Evolutionary conservation across 176 grass and related monocot genomes (phyloP), one percentile per base, ranked within the genome.

Genomic region (Puccinellia tenuiflora): DNA sequence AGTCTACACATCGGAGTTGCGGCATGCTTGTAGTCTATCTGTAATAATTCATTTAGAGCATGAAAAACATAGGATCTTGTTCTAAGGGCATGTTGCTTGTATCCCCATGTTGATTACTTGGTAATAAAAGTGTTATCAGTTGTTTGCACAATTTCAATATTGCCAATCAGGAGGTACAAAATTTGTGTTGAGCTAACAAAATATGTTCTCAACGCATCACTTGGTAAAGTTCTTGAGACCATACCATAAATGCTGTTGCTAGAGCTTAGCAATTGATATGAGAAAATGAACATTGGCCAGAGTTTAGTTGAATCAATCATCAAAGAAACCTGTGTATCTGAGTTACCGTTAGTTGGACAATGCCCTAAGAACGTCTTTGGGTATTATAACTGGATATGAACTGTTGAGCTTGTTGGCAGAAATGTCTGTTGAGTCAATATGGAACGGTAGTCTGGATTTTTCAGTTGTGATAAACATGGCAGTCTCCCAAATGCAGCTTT

Each of bases 11-110:
- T 10, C 18, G 2, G 15, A 68, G 30, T 59, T 75, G 48, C 30
- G 33, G n/a, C 20, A 30, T 70, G 70, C 45, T 56, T 79, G 20
- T 84, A 85, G 15, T 71, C 85, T 33, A 76, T 33, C 22, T 85
- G 54, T 21, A 8, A 48, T 76, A 48, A 69, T 77, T 53, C 43
- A 69, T 85, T 69, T 14, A 76, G 50, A 67, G 34, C 66, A 52
- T 83, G 62, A 8, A 12, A 78, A 51, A 69, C 30, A 72, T 22
- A 72, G 42, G 18, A 73, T 15, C 35, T 7, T 69, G 6, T 64
- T 63, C 6, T 11, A 25, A 77, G 21, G 62, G 39, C 8, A 35
- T 57, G 55, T 46, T 78, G 52, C 17, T 51, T 21, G 30, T 5
- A 52, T 22, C 28, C 57, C 43, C 26, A 22, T 75, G 43, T 73